Evolutionary conservation across 2,329 filamentous ascomycete species (phyloP).

Genomic region (Fusarium pilosicola): DNA sequence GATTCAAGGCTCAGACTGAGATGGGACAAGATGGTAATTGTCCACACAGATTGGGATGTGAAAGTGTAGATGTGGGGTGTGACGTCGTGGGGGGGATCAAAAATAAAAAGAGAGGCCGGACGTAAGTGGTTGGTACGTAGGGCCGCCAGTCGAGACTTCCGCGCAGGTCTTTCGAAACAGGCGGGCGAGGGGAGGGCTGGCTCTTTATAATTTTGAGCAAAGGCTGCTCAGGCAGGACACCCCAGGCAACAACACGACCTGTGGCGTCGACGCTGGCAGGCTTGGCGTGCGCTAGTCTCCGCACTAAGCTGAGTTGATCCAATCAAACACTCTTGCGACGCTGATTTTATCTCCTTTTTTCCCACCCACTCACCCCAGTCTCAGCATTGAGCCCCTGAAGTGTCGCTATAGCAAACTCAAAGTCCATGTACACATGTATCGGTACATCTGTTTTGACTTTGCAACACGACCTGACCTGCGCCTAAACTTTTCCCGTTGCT

Average conservation of each 20-base stretch:
- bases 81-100: constrained; percentile 45
- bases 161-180: constrained; percentile 60
- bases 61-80: constrained; percentile 45
- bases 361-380: constrained; percentile 47
- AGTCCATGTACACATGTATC: constrained; percentile 37
- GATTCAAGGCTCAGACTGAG: constrained; percentile 24
- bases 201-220: constrained; percentile 66
- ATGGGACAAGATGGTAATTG: constrained; percentile 35
- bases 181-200: constrained; percentile 62
- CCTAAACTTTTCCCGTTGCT: not conserved
- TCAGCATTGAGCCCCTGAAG: constrained; percentile 52
- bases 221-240: constrained; percentile 51
- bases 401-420: constrained; percentile 48
- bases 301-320: constrained; percentile 49
- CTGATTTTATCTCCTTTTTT: constrained; percentile 55
- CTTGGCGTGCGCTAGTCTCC: constrained; percentile 51
- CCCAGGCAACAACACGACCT: constrained; percentile 57
- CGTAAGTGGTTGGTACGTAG: constrained; percentile 60
- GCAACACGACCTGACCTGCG: constrained; percentile 11
- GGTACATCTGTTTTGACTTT: constrained; percentile 10
- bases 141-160: constrained; percentile 67
- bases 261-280: constrained; percentile 56
- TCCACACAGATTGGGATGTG: constrained; percentile 18
- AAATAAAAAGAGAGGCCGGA: constrained; percentile 56
- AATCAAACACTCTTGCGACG: constrained; percentile 50